Base-by-base conservation (phyloP, 2,329 filamentous ascomycete genomes). In the Fusarium camptoceras region DNA sequence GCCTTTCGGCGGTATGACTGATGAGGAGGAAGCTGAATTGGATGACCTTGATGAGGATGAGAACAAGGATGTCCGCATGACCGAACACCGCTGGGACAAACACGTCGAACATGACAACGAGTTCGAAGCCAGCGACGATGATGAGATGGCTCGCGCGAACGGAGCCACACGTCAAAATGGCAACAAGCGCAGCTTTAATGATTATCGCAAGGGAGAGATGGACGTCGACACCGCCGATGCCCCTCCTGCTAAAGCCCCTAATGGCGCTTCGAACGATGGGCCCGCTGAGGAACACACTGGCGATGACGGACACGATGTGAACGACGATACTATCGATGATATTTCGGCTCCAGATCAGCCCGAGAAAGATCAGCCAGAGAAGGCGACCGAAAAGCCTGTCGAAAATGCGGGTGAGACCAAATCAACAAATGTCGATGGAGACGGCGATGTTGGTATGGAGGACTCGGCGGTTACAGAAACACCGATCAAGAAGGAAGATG, bases 71-170 rank as follows among this genome's bases (percentile, higher is more conserved):
- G 88, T 88, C 58, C 91, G 95, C 27, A 89, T 91, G 80, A 97
- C 94, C 0, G 88, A 96, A 78, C 91, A 93, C 37, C 88, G 91
- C 68, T 94, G 92, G 85, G 95, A 98, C 69, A 90, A 94, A 79
- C 90, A 88, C 50, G 87, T 94, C 27, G 87, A 90, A 55, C 89
- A 92, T 61, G 89, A 93, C 10, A 92, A 92, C 73, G 95, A 98
- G 77, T 88, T 94, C 44, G 92, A 94, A 63, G 92, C 96, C 44
- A 97, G 93, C 69, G 94, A 97, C 65, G 94, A 97, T 64, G 95
- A 98, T 74, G 94, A 97, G 14, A 88, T 94, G 80, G 88, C 88
- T 43, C 84, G 84, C 43, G 86, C 87, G 39, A 93, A 96, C 71
- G 95, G 94, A 18, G 86, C 94, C 42, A 90, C 87, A 54, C 80